Evolutionary conservation across 768 basidiomycete species (phyloP).

Genomic region (Leccinum imitatum): DNA sequence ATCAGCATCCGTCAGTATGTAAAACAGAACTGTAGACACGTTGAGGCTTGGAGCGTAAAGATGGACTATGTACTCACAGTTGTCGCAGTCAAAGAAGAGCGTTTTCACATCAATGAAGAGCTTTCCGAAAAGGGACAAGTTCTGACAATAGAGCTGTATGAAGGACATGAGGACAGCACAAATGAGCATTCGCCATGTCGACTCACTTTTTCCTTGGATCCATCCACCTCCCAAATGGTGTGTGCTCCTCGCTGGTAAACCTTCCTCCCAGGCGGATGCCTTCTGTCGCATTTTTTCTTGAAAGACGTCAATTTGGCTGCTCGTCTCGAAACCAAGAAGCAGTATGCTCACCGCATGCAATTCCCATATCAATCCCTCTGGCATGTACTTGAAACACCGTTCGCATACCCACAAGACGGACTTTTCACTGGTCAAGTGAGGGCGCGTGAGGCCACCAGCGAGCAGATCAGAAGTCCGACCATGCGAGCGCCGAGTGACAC

Average conservation of each 20-base stretch:
- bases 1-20: conserved; percentile 84
- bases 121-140: conserved; percentile 93
- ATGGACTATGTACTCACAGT: conserved; percentile 51
- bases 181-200: neutral
- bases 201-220: conserved; percentile 75
- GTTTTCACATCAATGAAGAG: conserved; percentile 99
- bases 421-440: conserved; percentile 44
- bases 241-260: conserved; percentile 90
- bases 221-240: conserved; percentile 96
- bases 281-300: conserved; percentile 66
- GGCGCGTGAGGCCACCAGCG: conserved; percentile 57
- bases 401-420: conserved; percentile 81
- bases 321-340: conserved; percentile 7
- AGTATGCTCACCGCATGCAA: conserved; percentile 54
- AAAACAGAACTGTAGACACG: conserved; percentile 66
- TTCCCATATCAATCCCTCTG: conserved; percentile 68
- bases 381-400: conserved; percentile 96
- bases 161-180: neutral
- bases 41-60: neutral
- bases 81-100: conserved; percentile 86
- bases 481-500: conserved; percentile 59
- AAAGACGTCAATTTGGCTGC: conserved; percentile 13
- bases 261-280: conserved; percentile 81
- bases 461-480: conserved; percentile 74
- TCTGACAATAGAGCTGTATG: conserved; percentile 89